phyloP scores from a whole-genome alignment of 371 early-diverging fungal genomes.

The Funneliformis caledonium region DNA sequence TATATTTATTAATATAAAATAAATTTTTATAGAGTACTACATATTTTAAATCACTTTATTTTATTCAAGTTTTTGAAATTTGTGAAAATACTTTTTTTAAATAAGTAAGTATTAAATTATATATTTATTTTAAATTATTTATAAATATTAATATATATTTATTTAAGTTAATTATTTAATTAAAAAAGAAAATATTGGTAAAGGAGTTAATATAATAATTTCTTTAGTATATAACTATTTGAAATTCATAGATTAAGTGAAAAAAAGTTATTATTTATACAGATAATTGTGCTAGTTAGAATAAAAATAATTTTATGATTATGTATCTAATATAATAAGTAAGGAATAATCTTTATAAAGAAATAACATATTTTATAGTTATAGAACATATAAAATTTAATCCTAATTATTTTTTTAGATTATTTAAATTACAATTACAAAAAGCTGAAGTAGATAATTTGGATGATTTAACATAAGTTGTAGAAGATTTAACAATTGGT shows the following conservation, averaged over 20 bases:
- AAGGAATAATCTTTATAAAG: not conserved
- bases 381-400: not conserved
- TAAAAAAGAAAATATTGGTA: conserved; percentile 1
- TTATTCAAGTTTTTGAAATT: not conserved
- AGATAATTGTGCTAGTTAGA: not conserved
- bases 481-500: not conserved
- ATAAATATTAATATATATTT: too few species aligned
- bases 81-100: not conserved
- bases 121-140: too few species aligned
- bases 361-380: not conserved
- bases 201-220: not conserved
- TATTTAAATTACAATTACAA: not conserved
- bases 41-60: not conserved
- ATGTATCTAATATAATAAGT: not conserved
- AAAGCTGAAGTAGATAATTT: conserved; percentile 5
- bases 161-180: conserved; percentile 11
- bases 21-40: not conserved
- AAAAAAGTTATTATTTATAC: not conserved
- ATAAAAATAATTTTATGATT: not conserved
- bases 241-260: not conserved
- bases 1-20: not conserved
- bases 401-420: not conserved
- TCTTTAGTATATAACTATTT: conserved; percentile 5
- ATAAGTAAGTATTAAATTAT: not conserved
- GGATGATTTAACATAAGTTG: not conserved